These are phyloP conservation scores for Stachybotrys chlorohalonatus DNA, from an alignment of 2,329 filamentous ascomycete genomes.

Conservation along the genomic window DNA sequence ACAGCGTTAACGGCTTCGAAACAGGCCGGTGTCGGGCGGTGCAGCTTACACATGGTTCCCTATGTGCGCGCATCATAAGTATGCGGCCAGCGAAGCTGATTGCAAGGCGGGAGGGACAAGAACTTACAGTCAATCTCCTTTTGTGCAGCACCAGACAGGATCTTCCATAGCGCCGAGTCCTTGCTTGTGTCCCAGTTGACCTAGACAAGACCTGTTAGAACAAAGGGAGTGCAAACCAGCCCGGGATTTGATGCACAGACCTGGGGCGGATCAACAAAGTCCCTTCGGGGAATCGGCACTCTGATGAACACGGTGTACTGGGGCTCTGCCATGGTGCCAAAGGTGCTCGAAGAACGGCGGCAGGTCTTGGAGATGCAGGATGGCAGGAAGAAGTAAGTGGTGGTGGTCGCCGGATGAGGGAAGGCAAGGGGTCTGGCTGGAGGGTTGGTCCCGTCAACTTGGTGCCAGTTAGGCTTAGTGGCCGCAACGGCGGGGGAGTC, in stretches of 20 bases:
- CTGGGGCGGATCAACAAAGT: slow-evolving; percentile 83
- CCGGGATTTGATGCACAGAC: slow-evolving; percentile 35
- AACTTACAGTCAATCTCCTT: slow-evolving; percentile 77
- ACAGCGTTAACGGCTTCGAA: not conserved
- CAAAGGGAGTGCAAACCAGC: not conserved
- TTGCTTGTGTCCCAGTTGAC: slow-evolving; percentile 83
- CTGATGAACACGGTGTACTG: slow-evolving; percentile 73
- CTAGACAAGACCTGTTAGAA: slow-evolving; percentile 30
- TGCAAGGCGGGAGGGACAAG: not conserved
- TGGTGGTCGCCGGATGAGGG: not conserved
- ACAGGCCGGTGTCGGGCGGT: slow-evolving; percentile 7
- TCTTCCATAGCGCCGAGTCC: slow-evolving; percentile 82
- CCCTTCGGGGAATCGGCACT: slow-evolving; percentile 77
- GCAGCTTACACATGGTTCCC: slow-evolving; percentile 64
- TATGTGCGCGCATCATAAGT: slow-evolving; percentile 21
- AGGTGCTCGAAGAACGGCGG: slow-evolving; percentile 7
- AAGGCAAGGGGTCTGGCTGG: slow-evolving; percentile 2
- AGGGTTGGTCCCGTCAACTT: not conserved
- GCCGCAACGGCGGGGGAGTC: not conserved
- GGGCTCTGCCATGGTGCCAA: slow-evolving; percentile 36
- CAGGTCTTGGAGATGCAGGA: slow-evolving; percentile 4
- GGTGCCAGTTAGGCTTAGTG: not conserved
- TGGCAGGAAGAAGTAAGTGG: slow-evolving; percentile 1
- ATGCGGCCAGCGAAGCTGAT: not conserved
- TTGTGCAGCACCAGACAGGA: slow-evolving; percentile 73